Evolutionary conservation across 495 filamentous ascomycete species (phyloP).

Genomic region (Lepidopterella palustris): DNA sequence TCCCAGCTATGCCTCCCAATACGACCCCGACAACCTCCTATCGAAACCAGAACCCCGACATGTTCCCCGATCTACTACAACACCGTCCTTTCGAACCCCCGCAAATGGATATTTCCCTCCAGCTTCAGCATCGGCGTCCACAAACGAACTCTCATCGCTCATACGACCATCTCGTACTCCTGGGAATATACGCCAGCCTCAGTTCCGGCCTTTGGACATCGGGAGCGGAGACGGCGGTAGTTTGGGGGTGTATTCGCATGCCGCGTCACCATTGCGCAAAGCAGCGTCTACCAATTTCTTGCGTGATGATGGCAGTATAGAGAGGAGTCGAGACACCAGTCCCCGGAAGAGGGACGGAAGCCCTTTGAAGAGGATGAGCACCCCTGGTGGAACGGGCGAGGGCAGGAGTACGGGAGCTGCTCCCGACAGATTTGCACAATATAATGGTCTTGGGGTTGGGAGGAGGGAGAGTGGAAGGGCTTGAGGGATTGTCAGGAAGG

Average conservation of each 20-base stretch:
- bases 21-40: slow-evolving; percentile 57
- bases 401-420: neutral
- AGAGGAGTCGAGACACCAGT: slow-evolving; percentile 2
- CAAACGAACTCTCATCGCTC: slow-evolving; percentile 48
- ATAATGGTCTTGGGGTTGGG: slow-evolving; percentile 14
- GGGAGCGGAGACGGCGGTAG: slow-evolving; percentile 64
- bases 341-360: slow-evolving; percentile 18
- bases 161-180: slow-evolving; percentile 35
- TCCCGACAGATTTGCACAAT: slow-evolving; percentile 4
- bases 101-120: slow-evolving; percentile 30
- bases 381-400: slow-evolving; percentile 10
- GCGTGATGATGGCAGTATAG: slow-evolving; percentile 5
- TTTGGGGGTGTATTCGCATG: slow-evolving; percentile 29
- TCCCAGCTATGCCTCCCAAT: slow-evolving; percentile 73
- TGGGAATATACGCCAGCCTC: slow-evolving; percentile 50
- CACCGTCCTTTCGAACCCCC: slow-evolving; percentile 25
- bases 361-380: slow-evolving; percentile 29
- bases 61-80: slow-evolving; percentile 9
- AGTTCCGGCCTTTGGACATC: slow-evolving; percentile 20
- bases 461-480: neutral
- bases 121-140: slow-evolving; percentile 25
- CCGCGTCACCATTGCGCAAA: slow-evolving; percentile 20
- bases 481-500: neutral
- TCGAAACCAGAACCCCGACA: slow-evolving; percentile 9
- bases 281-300: slow-evolving; percentile 17